Conservation (phyloP, 805 yeast genomes). For the Teunomyces lycoperdinae region DNA sequence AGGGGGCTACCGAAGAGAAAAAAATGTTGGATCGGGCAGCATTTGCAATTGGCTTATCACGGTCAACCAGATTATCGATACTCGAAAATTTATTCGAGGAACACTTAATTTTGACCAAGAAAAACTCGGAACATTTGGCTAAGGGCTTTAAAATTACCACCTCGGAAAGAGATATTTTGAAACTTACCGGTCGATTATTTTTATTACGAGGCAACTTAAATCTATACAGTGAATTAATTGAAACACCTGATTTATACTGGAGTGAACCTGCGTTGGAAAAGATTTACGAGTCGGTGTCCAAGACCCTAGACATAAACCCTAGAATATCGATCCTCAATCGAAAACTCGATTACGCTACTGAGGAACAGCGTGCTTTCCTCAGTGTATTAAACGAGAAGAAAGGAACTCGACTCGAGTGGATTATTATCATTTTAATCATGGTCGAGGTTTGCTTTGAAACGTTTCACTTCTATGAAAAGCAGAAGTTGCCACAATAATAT, state of each 20-base stretch:
- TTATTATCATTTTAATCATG: conserved; percentile 77
- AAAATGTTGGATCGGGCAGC: conserved; percentile 77
- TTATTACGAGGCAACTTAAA: conserved; percentile 79
- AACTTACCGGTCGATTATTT: conserved; percentile 71
- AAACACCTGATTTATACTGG: conserved; percentile 94
- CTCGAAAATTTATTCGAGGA: conserved; percentile 70
- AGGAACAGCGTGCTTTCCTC: conserved; percentile 76
- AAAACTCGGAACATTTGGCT: conserved; percentile 64
- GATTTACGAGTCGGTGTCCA: conserved; percentile 69
- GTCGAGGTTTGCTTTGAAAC: conserved; percentile 83
- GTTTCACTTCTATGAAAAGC: conserved; percentile 65
- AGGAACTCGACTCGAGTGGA: conserved; percentile 80
- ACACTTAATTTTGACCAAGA: conserved; percentile 60
- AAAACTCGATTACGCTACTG: conserved; percentile 86
- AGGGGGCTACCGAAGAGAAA: conserved; percentile 44
- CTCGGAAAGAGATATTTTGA: conserved; percentile 59
- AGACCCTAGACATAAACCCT: conserved; percentile 69
- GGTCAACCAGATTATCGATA: conserved; percentile 83
- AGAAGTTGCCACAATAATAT: not conserved
- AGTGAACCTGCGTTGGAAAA: conserved; percentile 81
- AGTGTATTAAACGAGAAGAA: conserved; percentile 74
- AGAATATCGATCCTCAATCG: conserved; percentile 78
- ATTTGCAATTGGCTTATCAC: conserved; percentile 80
- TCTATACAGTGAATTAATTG: conserved; percentile 82
- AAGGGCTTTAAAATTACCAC: conserved; percentile 48